Conservation (phyloP, 2,329 filamentous ascomycete genomes). For the Cladosporium sphaerospermum region DNA sequence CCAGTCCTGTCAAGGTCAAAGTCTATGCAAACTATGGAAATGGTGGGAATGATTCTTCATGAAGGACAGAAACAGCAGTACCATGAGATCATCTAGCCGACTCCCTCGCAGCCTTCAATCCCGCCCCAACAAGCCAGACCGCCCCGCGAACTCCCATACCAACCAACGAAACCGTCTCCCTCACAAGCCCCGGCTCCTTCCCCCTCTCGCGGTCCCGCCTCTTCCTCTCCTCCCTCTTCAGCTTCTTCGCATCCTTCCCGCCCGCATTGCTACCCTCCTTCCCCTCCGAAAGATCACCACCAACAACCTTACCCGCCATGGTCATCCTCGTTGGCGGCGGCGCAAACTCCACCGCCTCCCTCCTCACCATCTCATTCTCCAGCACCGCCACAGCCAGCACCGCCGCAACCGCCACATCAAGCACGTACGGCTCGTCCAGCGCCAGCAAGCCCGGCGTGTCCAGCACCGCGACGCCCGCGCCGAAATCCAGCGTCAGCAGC, state of each 20-base stretch:
- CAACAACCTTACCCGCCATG: not conserved
- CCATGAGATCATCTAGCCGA: not conserved
- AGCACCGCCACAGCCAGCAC: constrained; percentile 41
- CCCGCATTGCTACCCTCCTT: constrained; percentile 10
- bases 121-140: constrained; percentile 37
- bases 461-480: constrained; percentile 36
- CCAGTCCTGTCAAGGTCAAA: too few species aligned
- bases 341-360: constrained; percentile 26
- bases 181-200: constrained; percentile 33
- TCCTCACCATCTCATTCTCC: constrained; percentile 31
- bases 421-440: constrained; percentile 40
- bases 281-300: not conserved
- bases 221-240: constrained; percentile 14
- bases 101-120: constrained; percentile 34
- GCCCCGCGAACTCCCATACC: constrained; percentile 38
- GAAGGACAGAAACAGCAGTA: not conserved
- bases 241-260: constrained; percentile 11
- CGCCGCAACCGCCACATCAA: constrained; percentile 39
- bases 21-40: too few species aligned
- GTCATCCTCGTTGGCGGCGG: constrained; percentile 24
- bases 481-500: constrained; percentile 41
- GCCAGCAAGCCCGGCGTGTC: constrained; percentile 39
- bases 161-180: constrained; percentile 34
- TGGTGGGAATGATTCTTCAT: too few species aligned
- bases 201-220: constrained; percentile 22